These are phyloP conservation scores for Teunomyces lycoperdinae DNA, from an alignment of 805 yeast species.

Conservation along the genomic window DNA sequence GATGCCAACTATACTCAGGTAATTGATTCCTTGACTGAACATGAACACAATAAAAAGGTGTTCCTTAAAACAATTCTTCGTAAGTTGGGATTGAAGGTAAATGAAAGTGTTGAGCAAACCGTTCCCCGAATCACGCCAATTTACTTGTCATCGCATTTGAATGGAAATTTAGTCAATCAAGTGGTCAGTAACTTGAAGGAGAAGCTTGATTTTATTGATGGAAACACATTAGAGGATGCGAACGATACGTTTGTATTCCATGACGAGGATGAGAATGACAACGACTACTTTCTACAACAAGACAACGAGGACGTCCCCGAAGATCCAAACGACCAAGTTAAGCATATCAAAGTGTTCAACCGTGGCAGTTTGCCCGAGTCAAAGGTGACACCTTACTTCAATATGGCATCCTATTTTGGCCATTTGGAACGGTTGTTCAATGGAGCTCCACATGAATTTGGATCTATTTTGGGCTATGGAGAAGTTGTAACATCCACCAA, in stretches of 20 bases:
- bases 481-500: slow-evolving; percentile 91
- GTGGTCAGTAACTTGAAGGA: slow-evolving; percentile 40
- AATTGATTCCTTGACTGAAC: slow-evolving; percentile 35
- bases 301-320: slow-evolving; percentile 49
- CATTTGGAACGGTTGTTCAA: slow-evolving; percentile 30
- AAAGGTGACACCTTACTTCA: slow-evolving; percentile 69
- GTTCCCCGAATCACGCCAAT: slow-evolving; percentile 72
- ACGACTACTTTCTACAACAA: slow-evolving; percentile 12
- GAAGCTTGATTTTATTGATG: slow-evolving; percentile 31
- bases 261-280: slow-evolving; percentile 29
- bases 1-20: slow-evolving; percentile 24
- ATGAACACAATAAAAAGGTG: slow-evolving; percentile 47
- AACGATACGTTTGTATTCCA: slow-evolving; percentile 57
- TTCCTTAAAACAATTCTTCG: slow-evolving; percentile 58
- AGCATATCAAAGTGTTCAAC: slow-evolving; percentile 51
- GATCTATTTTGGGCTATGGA: slow-evolving; percentile 67
- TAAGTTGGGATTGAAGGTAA: slow-evolving; percentile 69
- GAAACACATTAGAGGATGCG: slow-evolving; percentile 44
- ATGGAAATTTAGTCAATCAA: slow-evolving; percentile 26
- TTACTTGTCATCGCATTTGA: slow-evolving; percentile 44
- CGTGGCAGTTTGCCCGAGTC: slow-evolving; percentile 46
- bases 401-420: slow-evolving; percentile 54
- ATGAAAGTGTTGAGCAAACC: slow-evolving; percentile 41
- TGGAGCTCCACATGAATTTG: slow-evolving; percentile 41
- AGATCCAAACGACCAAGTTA: slow-evolving; percentile 32